Conservation (phyloP, 2,329 filamentous ascomycete species). For the Blastomyces parvus region DNA sequence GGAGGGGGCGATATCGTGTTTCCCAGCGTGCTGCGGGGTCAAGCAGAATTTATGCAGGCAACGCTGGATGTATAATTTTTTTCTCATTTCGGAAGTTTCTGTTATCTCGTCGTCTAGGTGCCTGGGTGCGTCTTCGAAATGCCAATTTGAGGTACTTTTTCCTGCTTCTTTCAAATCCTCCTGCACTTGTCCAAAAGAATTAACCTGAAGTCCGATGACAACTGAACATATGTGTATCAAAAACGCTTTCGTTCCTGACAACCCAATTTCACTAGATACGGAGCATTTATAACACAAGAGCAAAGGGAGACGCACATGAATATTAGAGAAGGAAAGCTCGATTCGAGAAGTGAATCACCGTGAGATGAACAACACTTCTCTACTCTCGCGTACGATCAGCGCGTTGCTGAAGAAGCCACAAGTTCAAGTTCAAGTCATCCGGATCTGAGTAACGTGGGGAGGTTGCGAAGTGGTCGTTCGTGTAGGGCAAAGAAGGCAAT, state of each 20-base stretch:
- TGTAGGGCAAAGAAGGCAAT: neutral
- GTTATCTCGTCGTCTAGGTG: neutral
- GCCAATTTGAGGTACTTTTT: neutral
- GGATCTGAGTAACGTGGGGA: neutral
- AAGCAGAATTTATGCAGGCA: neutral
- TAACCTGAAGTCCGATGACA: neutral
- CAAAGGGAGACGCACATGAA: neutral
- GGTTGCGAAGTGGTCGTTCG: neutral
- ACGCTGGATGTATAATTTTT: neutral
- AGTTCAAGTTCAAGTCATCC: neutral
- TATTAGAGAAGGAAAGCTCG: neutral
- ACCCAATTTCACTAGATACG: neutral
- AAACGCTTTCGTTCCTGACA: too few relatives aligned
- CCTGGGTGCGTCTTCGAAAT: neutral
- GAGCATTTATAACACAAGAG: neutral
- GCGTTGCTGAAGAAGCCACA: conserved; percentile 1
- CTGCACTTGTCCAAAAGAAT: neutral
- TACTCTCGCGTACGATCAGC: neutral
- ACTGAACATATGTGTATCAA: neutral
- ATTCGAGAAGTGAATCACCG: neutral
- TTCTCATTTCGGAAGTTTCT: neutral
- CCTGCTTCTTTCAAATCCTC: neutral
- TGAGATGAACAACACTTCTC: neutral
- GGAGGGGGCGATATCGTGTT: conserved; percentile 5
- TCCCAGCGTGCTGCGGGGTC: conserved; percentile 5